Conservation (phyloP, 768 basidiomycete species). For the Pulveroboletus sp. region DNA sequence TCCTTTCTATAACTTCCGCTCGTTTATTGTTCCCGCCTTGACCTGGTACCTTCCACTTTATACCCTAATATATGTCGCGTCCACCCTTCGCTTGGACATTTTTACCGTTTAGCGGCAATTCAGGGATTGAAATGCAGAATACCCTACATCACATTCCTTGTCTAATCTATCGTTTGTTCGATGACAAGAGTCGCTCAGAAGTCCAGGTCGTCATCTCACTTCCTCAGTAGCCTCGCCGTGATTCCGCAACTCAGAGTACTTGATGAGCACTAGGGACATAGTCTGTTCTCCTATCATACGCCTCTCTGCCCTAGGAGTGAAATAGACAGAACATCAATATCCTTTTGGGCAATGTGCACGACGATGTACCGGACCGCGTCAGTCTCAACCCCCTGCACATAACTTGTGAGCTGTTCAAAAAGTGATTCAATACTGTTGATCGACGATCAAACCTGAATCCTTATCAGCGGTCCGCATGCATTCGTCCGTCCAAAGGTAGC, state of each 20-base stretch:
- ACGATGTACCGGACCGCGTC: too few species aligned
- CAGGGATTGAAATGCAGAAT: background rate
- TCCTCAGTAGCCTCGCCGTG: too few species aligned
- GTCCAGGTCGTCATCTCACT: too few species aligned
- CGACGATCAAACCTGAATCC: too few species aligned
- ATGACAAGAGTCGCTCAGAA: background rate
- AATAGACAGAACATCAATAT: too few species aligned
- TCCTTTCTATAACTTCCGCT: constrained; percentile 8
- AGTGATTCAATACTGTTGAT: too few species aligned
- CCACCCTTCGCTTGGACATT: background rate
- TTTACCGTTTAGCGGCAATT: background rate
- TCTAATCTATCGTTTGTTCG: constrained; percentile 1
- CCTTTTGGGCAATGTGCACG: too few species aligned
- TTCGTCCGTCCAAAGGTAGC: background rate
- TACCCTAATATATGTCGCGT: constrained; percentile 2
- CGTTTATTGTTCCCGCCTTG: constrained; percentile 5
- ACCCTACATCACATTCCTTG: constrained; percentile 9
- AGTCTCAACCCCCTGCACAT: too few species aligned
- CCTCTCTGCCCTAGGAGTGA: too few species aligned
- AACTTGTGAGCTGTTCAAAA: too few species aligned
- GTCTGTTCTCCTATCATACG: background rate
- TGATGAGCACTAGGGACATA: background rate
- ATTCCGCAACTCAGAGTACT: too few species aligned
- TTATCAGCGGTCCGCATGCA: background rate
- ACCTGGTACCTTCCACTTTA: constrained; percentile 4